Evolutionary conservation across 1,284 basidiomycete species (phyloP).

Genomic region (Rhodotorula sp.): DNA sequence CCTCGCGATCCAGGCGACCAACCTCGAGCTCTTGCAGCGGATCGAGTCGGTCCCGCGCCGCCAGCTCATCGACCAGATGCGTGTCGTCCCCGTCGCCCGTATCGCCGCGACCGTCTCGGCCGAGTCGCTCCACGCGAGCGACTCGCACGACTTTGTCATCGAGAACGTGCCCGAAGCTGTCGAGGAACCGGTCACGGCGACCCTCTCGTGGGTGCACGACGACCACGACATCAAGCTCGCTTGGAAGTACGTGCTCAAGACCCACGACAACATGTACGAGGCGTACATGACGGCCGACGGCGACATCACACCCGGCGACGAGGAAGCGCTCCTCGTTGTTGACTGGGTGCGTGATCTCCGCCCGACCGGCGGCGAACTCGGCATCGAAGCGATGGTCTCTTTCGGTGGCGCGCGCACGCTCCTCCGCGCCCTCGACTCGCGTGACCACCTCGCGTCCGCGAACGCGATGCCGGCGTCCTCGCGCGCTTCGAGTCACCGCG

Average conservation of each 20-base stretch:
- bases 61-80: slow-evolving; percentile 16
- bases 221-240: slow-evolving; percentile 37
- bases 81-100: slow-evolving; percentile 5
- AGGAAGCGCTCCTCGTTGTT: slow-evolving; percentile 40
- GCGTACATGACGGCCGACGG: slow-evolving; percentile 42
- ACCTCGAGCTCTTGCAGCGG: slow-evolving; percentile 11
- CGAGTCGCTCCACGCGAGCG: not conserved
- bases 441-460: not conserved
- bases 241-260: slow-evolving; percentile 43
- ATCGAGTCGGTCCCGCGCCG: slow-evolving; percentile 23
- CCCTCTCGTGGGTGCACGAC: slow-evolving; percentile 36
- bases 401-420: slow-evolving; percentile 20
- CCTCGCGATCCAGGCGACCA: slow-evolving; percentile 30
- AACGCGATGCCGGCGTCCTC: not conserved
- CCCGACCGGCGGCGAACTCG: slow-evolving; percentile 47
- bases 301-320: slow-evolving; percentile 21
- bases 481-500: slow-evolving; percentile 4
- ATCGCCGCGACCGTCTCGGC: not conserved
- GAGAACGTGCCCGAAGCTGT: slow-evolving; percentile 24
- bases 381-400: slow-evolving; percentile 41
- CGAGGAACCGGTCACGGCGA: slow-evolving; percentile 32
- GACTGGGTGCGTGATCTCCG: slow-evolving; percentile 45
- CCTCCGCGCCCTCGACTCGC: slow-evolving; percentile 7
- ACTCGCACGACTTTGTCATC: slow-evolving; percentile 35
- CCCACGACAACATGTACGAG: slow-evolving; percentile 44